Evolutionary conservation across 2,329 filamentous ascomycete genomes (phyloP).

Genomic region (Aspergillaceae sp.): DNA sequence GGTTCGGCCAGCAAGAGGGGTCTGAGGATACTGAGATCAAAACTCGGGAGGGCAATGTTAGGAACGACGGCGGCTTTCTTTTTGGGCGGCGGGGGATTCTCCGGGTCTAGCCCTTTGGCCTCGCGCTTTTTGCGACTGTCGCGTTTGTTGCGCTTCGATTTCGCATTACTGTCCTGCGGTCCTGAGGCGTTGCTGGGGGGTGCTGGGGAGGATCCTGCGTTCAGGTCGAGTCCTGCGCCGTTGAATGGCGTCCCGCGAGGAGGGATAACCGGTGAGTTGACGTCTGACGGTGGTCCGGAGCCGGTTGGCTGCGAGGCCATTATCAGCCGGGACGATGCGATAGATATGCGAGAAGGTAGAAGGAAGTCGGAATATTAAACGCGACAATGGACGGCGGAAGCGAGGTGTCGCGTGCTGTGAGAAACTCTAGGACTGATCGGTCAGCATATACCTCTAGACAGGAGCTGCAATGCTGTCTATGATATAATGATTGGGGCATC

Average conservation of each 20-base stretch:
- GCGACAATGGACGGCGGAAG: no score
- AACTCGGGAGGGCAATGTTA: slow-evolving; percentile 28
- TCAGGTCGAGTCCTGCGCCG: slow-evolving; percentile 20
- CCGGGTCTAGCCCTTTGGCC: slow-evolving; percentile 33
- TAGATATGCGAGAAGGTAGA: no score
- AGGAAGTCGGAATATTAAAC: no score
- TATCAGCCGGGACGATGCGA: background rate
- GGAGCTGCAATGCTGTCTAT: no score
- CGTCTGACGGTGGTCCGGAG: slow-evolving; percentile 28
- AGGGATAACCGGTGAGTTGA: slow-evolving; percentile 27
- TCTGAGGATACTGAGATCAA: slow-evolving; percentile 31
- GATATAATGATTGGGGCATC: no score
- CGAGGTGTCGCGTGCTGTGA: no score
- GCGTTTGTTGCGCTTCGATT: slow-evolving; percentile 34
- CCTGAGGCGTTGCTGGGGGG: slow-evolving; percentile 20
- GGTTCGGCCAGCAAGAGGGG: slow-evolving; percentile 34
- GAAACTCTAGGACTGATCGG: no score
- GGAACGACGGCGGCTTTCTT: slow-evolving; percentile 23
- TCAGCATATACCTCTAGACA: no score
- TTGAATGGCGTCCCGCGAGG: slow-evolving; percentile 22
- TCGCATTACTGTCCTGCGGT: slow-evolving; percentile 18
- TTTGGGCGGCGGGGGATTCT: slow-evolving; percentile 30
- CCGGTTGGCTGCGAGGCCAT: slow-evolving; percentile 29
- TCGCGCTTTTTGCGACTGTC: slow-evolving; percentile 38
- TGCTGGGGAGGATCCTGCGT: slow-evolving; percentile 26